Conservation (phyloP, 2,329 filamentous ascomycete genomes). For the Pestalotiopsis sp. region DNA sequence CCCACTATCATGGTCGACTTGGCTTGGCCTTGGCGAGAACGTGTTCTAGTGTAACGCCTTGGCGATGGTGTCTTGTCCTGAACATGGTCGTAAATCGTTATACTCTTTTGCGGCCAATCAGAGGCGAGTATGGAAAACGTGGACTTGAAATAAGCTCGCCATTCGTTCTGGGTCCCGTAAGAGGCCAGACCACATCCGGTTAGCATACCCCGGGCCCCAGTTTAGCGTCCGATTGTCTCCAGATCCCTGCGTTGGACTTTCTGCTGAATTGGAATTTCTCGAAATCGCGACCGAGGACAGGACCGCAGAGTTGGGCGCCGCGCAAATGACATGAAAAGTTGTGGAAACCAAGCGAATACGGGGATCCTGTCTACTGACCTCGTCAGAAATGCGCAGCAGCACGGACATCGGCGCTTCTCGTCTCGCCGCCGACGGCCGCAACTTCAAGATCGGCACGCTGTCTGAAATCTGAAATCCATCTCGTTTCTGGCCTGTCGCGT, state of each 20-base stretch:
- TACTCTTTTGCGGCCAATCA: neutral
- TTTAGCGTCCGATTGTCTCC: neutral
- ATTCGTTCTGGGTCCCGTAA: slow-evolving; percentile 2
- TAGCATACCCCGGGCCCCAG: neutral
- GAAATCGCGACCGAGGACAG: slow-evolving; percentile 1
- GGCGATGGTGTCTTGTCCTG: neutral
- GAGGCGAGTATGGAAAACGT: neutral
- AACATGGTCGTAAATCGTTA: neutral
- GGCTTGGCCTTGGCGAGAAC: neutral
- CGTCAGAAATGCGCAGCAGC: neutral
- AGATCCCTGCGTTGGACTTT: neutral
- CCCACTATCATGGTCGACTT: neutral
- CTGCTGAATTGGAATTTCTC: neutral
- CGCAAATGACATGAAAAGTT: too few species aligned
- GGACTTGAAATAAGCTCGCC: slow-evolving; percentile 5
- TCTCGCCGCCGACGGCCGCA: neutral
- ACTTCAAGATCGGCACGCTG: neutral
- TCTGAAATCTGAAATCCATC: neutral
- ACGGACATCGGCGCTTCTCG: neutral
- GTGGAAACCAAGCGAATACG: neutral
- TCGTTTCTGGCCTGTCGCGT: neutral
- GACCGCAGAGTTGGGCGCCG: neutral
- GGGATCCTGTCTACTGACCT: neutral
- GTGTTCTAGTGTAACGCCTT: neutral
- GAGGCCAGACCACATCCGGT: neutral